Conservation (phyloP, 441 rosid genomes). For the Breynia disticha region DNA sequence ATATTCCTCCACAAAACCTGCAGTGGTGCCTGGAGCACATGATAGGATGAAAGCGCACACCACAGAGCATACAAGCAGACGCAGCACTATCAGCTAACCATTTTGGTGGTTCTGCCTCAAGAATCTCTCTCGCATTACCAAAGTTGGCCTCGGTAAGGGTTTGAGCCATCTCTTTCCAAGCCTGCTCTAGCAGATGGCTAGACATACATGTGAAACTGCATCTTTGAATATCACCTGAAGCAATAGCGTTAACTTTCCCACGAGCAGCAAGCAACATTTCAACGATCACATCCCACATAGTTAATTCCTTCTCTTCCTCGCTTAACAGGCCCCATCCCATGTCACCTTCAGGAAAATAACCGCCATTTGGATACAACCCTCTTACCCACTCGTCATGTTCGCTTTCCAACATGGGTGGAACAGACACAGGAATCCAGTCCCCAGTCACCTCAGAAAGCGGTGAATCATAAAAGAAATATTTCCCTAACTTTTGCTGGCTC, state of each 20-base stretch:
- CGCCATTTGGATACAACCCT: constrained; percentile 58
- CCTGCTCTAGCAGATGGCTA: constrained; percentile 68
- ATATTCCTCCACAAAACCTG: constrained; percentile 89
- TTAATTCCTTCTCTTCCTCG: constrained; percentile 64
- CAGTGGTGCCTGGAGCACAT: constrained; percentile 97
- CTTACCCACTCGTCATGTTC: constrained; percentile 58
- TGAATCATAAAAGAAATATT: constrained; percentile 66
- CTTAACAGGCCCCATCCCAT: constrained; percentile 67
- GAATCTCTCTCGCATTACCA: constrained; percentile 46
- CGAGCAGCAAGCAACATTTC: constrained; percentile 84
- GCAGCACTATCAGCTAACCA: constrained; percentile 85
- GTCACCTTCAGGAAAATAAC: constrained; percentile 81
- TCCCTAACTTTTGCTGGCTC: constrained; percentile 36
- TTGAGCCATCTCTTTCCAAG: constrained; percentile 97
- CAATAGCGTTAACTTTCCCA: constrained; percentile 66
- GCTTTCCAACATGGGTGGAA: constrained; percentile 77
- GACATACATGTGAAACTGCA: constrained; percentile 57
- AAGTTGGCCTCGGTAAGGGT: constrained; percentile 77
- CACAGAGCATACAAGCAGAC: constrained; percentile 80
- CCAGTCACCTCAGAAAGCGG: constrained; percentile 85
- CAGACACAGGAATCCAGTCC: constrained; percentile 91
- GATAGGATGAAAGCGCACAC: constrained; percentile 81
- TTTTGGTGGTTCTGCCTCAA: constrained; percentile 70
- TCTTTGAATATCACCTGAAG: constrained; percentile 50
- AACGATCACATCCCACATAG: constrained; percentile 88